Conservation (phyloP, 305 asterid genomes). For the Fraxinus latifolia region DNA sequence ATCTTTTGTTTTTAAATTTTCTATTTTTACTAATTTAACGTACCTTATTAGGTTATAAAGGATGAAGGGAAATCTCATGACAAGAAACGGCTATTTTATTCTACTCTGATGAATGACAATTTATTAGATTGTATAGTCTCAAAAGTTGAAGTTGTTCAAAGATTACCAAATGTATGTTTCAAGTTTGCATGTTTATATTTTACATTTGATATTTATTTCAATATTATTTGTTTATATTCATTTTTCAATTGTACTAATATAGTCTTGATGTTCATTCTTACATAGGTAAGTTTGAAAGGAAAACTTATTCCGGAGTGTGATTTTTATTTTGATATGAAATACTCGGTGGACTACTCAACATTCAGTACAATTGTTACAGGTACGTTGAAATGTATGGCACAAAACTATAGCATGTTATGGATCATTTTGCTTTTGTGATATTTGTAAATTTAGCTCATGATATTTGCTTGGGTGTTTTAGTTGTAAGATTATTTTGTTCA, state of each 20-base stretch:
- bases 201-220: constrained; percentile 9
- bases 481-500: not conserved
- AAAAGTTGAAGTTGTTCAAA: constrained; percentile 47
- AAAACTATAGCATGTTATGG: constrained; percentile 11
- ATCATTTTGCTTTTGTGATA: not conserved
- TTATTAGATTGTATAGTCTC: constrained; percentile 47
- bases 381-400: constrained; percentile 21
- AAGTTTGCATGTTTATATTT: constrained; percentile 9
- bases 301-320: constrained; percentile 41
- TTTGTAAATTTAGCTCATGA: constrained; percentile 1
- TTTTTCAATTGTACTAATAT: constrained; percentile 16
- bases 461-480: constrained; percentile 6
- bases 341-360: constrained; percentile 48
- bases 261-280: constrained; percentile 19
- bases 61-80: constrained; percentile 41
- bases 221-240: not conserved
- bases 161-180: constrained; percentile 39
- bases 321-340: constrained; percentile 50
- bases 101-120: constrained; percentile 52
- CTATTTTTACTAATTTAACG: constrained; percentile 14
- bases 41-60: constrained; percentile 39
- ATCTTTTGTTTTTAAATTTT: constrained; percentile 5
- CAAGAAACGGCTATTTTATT: constrained; percentile 50
- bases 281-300: constrained; percentile 36
- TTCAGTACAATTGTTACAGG: constrained; percentile 38